Base-by-base conservation (phyloP, 192 early-diverging fungal genomes). In the Coemansia reversa region DNA sequence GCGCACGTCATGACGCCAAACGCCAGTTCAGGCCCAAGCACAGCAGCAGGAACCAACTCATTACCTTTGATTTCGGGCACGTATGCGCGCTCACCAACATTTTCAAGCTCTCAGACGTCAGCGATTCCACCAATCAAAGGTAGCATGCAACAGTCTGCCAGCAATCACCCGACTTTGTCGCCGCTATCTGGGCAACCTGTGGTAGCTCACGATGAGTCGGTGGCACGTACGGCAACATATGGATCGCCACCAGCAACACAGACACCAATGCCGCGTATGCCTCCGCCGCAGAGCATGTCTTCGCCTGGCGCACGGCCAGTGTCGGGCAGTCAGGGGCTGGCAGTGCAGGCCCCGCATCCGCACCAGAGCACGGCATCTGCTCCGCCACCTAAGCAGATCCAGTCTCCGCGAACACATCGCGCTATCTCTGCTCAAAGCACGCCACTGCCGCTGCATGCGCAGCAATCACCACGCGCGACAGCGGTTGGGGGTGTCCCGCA, bases 61-160 rank as follows among this genome's bases (percentile, higher is more conserved):
- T 61, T 81, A 52, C 79, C 73, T n/a, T 52, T 69, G 3, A 66
- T 76, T 22, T 51, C 51, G 16, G 72, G 67, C 48, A 20, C 66
- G 2, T 81, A 73, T 52, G 66, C 63, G 58, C 79, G 79, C 47
- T 76, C 79, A 35, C 74, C 79, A 18, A 62, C 74, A 20, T 81
- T 76, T 49, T 51, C 63, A 16, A 70, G 66, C 55, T 27, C 62
- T 16, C 63, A 52, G 55, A 53, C 61, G 14, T n/a, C 70, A 14
- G 35, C 53, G 2, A 66, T 70, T 6, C 66, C 74, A 39, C 63
- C 66, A 11, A 73, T 76, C 47, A 81, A 76, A 32, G n/a, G 55
- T 45, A 20, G 56, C 22, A 20, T 53, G 24, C 60, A 48, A 48
- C 74, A 66, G 53, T 65, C 67, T 24, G 25, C 27, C 42, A 39